Conservation (phyloP, 2,329 filamentous ascomycete species). For the Nothomitra cinnamomea region DNA sequence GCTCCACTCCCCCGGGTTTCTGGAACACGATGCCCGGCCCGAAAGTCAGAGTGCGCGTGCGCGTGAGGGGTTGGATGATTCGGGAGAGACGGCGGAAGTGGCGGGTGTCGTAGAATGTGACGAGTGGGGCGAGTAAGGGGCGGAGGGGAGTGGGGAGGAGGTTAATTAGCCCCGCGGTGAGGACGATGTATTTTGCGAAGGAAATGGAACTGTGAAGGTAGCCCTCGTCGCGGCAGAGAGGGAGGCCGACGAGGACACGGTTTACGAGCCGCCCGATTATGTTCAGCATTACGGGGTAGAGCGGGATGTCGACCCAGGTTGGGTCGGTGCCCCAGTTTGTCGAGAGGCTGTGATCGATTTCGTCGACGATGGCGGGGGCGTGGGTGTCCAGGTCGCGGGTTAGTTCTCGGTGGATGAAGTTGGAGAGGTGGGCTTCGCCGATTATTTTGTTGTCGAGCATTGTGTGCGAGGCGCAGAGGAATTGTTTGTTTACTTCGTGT, state of each 20-base stretch:
- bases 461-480: conserved; percentile 22
- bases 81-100: conserved; percentile 18
- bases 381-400: conserved; percentile 22
- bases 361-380: conserved; percentile 22
- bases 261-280: conserved; percentile 26
- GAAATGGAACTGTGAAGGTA: background rate
- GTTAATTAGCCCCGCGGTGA: conserved; percentile 17
- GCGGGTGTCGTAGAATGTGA: conserved; percentile 18
- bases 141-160: conserved; percentile 18
- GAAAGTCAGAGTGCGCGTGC: conserved; percentile 22
- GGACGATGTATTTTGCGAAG: conserved; percentile 10
- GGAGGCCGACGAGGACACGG: conserved; percentile 27
- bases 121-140: conserved; percentile 18
- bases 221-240: conserved; percentile 18
- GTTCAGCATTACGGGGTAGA: conserved; percentile 20
- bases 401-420: conserved; percentile 25
- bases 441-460: conserved; percentile 22
- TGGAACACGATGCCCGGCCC: conserved; percentile 15
- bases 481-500: conserved; percentile 21
- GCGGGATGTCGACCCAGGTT: conserved; percentile 21
- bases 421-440: conserved; percentile 24
- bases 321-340: conserved; percentile 22
- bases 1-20: conserved; percentile 5
- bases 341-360: conserved; percentile 20
- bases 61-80: no score